Conservation (phyloP, 106 monocot genomes). For the Cymbidium sinense region DNA sequence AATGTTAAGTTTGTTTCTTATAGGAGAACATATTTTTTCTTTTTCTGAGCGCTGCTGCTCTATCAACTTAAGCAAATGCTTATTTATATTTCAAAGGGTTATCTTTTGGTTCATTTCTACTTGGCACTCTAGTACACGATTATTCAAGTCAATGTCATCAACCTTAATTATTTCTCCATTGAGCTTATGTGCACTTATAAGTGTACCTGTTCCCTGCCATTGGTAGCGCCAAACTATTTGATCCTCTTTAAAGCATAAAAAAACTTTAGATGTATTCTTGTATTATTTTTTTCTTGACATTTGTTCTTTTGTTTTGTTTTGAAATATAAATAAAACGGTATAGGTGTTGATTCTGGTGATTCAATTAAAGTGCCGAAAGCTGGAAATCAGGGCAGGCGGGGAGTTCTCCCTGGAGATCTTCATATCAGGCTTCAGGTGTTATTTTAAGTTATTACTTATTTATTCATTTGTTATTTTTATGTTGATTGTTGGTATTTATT, state of each 20-base stretch:
- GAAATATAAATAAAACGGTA: constrained; percentile 10
- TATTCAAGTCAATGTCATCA: too few species aligned
- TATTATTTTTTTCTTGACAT: neutral
- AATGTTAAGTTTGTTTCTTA: too few species aligned
- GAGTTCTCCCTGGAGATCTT: constrained; percentile 59
- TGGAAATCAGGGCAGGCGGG: constrained; percentile 60
- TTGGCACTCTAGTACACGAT: too few species aligned
- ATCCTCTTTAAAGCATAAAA: neutral
- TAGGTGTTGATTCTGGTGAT: constrained; percentile 93
- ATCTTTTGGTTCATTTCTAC: too few species aligned
- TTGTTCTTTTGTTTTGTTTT: neutral
- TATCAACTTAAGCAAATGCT: too few species aligned
- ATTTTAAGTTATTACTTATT: neutral
- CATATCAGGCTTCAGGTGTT: constrained; percentile 67
- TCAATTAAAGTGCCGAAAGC: constrained; percentile 74
- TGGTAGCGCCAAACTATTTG: too few species aligned
- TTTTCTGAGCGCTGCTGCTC: too few species aligned
- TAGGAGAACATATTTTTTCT: too few species aligned
- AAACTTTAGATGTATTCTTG: neutral
- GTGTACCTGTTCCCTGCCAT: too few species aligned
- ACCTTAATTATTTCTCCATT: too few species aligned
- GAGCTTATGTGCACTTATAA: too few species aligned
- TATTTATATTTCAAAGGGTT: too few species aligned
- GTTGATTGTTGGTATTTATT: neutral
- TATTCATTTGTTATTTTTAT: neutral